Base-by-base conservation (phyloP, 2,329 filamentous ascomycete species). In the Whalleya microplaca region DNA sequence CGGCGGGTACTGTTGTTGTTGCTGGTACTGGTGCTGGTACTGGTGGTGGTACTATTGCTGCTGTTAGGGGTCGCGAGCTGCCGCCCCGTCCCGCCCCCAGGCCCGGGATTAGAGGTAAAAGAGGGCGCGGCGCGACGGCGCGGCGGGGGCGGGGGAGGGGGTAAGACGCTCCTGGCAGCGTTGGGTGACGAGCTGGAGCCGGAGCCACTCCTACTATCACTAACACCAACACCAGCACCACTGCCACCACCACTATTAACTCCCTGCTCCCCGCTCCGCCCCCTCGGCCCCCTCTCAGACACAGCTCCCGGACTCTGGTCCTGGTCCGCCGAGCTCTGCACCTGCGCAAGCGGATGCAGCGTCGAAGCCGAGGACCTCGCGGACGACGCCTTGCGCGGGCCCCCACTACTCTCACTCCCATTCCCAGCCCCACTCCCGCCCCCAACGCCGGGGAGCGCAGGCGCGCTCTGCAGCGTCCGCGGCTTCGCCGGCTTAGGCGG, bases 401-500 rank as follows among this genome's bases (percentile, higher is more conserved):
- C n/a, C n/a, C n/a, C n/a, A n/a, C n/a, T n/a, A n/a, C n/a, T n/a
- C n/a, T n/a, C n/a, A n/a, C n/a, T n/a, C n/a, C n/a, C n/a, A n/a
- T n/a, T n/a, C n/a, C n/a, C n/a, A n/a, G n/a, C n/a, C n/a, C n/a
- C n/a, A n/a, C n/a, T n/a, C n/a, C n/a, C n/a, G n/a, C n/a, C n/a
- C n/a, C n/a, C n/a, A n/a, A 55, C 21, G 19, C 57, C 53, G 19
- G 66, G 61, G 16, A 55, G 58, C 20, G 56, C 53, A 6, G 73
- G 72, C 2, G 71, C 61, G 61, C 82, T 78, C 55, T 83, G 76
- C 21, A 89, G 71, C 1, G 84, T 78, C 0, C 75, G 68, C 0
- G 86, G 86, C 67, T 89, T 89, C 3, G 71, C 72, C 0, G 86
- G 86, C 12, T 81, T 79, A 8, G 83, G 84, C 0, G 84, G 84